Conservation (phyloP, 2,329 filamentous ascomycete species). For the Hypoxylon sp. region DNA sequence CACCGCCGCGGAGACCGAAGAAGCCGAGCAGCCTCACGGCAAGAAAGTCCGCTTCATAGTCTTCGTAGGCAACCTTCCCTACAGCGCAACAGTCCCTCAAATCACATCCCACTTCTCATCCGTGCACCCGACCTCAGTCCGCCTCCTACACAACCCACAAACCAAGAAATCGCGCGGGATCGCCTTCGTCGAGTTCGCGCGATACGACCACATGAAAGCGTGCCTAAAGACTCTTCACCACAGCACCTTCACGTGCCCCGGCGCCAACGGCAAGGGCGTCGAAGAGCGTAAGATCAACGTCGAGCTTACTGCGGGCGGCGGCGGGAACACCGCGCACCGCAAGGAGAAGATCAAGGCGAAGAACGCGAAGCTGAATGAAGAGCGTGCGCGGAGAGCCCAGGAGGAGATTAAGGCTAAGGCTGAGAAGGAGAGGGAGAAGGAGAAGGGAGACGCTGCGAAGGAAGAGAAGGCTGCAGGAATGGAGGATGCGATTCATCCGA, state of each 20-base stretch:
- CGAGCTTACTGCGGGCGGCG: conserved; percentile 92
- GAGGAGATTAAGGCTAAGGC: conserved; percentile 60
- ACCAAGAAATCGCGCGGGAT: conserved; percentile 78
- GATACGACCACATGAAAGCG: conserved; percentile 91
- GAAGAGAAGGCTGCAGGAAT: conserved; percentile 36
- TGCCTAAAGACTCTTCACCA: conserved; percentile 94
- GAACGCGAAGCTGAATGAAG: conserved; percentile 86
- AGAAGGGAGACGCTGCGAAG: conserved; percentile 18
- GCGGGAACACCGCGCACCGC: conserved; percentile 80
- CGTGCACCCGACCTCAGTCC: conserved; percentile 77
- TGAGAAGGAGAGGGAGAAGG: conserved; percentile 54
- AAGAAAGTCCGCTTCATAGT: conserved; percentile 77
- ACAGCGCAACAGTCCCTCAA: conserved; percentile 78
- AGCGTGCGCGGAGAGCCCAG: conserved; percentile 65
- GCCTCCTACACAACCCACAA: conserved; percentile 78
- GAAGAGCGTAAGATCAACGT: conserved; percentile 86
- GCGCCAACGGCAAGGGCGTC: conserved; percentile 58
- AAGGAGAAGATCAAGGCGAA: conserved; percentile 85
- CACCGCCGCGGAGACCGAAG: conserved; percentile 28
- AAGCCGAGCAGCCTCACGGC: conserved; percentile 20
- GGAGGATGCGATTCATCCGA: conserved; percentile 64
- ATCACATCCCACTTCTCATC: conserved; percentile 84
- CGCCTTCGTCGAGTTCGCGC: conserved; percentile 90
- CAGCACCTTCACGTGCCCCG: conserved; percentile 74
- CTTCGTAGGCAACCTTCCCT: conserved; percentile 93